Evolutionary conservation across 768 basidiomycete genomes (phyloP).

Genomic region (Termitomyces sp.): DNA sequence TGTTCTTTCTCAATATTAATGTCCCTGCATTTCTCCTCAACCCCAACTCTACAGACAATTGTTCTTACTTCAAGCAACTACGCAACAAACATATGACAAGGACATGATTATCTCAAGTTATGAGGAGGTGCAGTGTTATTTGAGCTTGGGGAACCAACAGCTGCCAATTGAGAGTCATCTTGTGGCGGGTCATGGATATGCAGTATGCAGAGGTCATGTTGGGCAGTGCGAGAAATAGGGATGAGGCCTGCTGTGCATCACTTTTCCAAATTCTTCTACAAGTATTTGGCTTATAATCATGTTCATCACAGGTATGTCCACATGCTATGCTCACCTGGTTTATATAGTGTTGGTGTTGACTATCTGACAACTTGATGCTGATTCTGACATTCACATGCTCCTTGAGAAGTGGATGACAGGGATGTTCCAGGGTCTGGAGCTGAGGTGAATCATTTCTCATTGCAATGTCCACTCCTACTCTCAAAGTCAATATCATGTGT

Average conservation of each 20-base stretch:
- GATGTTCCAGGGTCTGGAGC: conserved; percentile 87
- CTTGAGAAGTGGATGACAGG: conserved; percentile 91
- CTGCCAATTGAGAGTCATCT: conserved; percentile 97
- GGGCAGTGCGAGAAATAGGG: conserved; percentile 90
- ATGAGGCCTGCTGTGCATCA: conserved; percentile 88
- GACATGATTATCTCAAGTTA: conserved; percentile 99
- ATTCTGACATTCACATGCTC: conserved; percentile 54
- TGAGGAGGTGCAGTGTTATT: conserved; percentile 93
- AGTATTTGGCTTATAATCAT: neutral
- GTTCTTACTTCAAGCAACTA: too few species aligned
- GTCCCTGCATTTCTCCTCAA: too few species aligned
- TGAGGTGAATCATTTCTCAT: conserved; percentile 64
- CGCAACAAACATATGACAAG: conserved; percentile 72
- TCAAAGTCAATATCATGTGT: too few species aligned
- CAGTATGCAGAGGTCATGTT: conserved; percentile 96
- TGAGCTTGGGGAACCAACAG: conserved; percentile 94
- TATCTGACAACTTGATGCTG: conserved; percentile 79
- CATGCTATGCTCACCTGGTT: conserved; percentile 83
- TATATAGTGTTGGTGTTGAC: conserved; percentile 88
- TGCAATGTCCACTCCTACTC: too few species aligned
- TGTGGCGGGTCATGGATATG: conserved; percentile 89
- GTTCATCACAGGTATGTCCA: conserved; percentile 72
- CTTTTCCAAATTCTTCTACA: conserved; percentile 1
- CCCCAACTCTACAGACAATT: too few species aligned
- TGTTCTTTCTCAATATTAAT: too few species aligned